Conservation (phyloP, 306 rosid species). For the Medicago arabica region DNA sequence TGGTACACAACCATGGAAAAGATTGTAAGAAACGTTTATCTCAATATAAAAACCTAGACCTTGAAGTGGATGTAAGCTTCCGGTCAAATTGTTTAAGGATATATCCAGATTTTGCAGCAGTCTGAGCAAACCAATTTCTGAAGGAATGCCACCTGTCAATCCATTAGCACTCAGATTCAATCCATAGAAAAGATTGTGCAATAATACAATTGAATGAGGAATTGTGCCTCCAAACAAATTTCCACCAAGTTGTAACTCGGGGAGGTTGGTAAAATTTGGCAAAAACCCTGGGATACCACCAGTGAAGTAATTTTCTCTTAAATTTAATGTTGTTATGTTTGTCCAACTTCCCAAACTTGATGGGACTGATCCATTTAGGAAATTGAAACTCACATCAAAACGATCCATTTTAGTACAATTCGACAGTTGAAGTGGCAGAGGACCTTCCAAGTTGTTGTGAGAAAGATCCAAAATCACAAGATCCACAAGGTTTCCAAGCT, state of each 20-base stretch:
- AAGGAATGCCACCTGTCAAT: constrained; percentile 57
- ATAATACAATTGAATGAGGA: neutral
- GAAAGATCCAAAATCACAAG: neutral
- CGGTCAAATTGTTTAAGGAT: constrained; percentile 74
- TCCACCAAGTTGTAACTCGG: constrained; percentile 45
- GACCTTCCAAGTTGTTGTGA: constrained; percentile 42
- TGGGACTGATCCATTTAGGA: constrained; percentile 69
- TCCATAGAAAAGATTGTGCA: neutral
- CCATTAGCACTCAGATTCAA: neutral
- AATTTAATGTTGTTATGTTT: constrained; percentile 45
- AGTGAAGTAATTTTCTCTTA: constrained; percentile 64
- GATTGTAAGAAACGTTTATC: constrained; percentile 65
- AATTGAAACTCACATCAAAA: constrained; percentile 74
- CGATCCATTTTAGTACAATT: constrained; percentile 53
- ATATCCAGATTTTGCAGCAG: constrained; percentile 51
- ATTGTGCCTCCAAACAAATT: neutral
- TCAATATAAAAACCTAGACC: no score
- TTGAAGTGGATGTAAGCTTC: no score
- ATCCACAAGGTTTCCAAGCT: constrained; percentile 38
- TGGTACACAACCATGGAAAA: constrained; percentile 68
- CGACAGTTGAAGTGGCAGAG: constrained; percentile 67
- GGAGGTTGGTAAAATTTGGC: constrained; percentile 50
- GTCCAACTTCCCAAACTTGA: constrained; percentile 62
- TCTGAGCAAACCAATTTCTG: constrained; percentile 46
- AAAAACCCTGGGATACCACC: constrained; percentile 70